A percentile compares a stretch with the other conserved stretches of the same genome.
Conservation (phyloP, 2,329 filamentous ascomycete species). For the Cladosporium oxysporum region DNA sequence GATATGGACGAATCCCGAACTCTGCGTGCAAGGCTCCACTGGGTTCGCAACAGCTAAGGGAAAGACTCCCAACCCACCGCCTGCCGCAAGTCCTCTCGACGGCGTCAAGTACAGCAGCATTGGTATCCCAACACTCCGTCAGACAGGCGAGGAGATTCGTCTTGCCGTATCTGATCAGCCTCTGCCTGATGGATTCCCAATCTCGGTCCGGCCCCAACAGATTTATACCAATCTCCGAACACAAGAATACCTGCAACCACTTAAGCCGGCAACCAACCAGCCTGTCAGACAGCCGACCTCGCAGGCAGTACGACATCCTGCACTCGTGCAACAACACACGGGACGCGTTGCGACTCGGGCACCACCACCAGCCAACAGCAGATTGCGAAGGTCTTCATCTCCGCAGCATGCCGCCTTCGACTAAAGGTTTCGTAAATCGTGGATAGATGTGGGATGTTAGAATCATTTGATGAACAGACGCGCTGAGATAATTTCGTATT, state of each 20-base stretch:
- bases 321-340: neutral
- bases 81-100: neutral
- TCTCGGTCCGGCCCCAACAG: neutral
- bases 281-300: neutral
- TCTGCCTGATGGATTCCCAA: neutral
- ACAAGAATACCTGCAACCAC: neutral
- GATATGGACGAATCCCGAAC: slow-evolving; percentile 34
- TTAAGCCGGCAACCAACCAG: neutral
- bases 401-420: neutral
- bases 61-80: neutral
- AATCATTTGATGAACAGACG: too few relatives aligned
- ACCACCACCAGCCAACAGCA: neutral
- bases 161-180: neutral
- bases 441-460: too few relatives aligned
- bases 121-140: slow-evolving; percentile 18
- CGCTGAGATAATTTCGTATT: too few relatives aligned
- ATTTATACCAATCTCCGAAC: neutral
- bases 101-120: slow-evolving; percentile 12
- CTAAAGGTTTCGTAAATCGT: too few relatives aligned
- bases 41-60: slow-evolving; percentile 18
- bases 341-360: neutral
- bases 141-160: slow-evolving; percentile 8
- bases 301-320: neutral
- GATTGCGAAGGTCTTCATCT: neutral
- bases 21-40: slow-evolving; percentile 38